These are phyloP conservation scores for Collariella sp. DNA, from an alignment of 495 filamentous ascomycete genomes.

Conservation along the genomic window DNA sequence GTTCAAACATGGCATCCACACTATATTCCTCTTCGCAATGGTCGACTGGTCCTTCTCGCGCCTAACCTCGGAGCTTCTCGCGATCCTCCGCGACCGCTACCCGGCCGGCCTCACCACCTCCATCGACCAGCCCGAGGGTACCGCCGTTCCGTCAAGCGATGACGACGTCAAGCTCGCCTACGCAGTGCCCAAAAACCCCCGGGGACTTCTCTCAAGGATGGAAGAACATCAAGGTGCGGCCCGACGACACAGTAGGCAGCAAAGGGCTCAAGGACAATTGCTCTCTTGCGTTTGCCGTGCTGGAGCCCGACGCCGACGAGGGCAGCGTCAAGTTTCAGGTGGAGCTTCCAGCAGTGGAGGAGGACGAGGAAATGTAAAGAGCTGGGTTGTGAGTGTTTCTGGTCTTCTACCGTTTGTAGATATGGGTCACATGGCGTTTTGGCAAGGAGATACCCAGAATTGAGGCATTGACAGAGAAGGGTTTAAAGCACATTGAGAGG, in stretches of 20 bases:
- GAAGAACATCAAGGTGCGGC: slow-evolving; percentile 29
- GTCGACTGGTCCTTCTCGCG: slow-evolving; percentile 50
- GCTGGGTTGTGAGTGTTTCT: too few species aligned
- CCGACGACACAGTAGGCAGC: slow-evolving; percentile 31
- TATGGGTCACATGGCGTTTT: not conserved
- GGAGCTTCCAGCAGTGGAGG: slow-evolving; percentile 52
- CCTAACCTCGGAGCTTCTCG: slow-evolving; percentile 56
- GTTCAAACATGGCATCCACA: slow-evolving; percentile 72
- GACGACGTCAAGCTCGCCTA: slow-evolving; percentile 35
- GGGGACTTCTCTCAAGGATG: slow-evolving; percentile 31
- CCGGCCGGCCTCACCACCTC: slow-evolving; percentile 36
- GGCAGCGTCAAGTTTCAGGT: slow-evolving; percentile 58
- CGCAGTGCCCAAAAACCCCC: slow-evolving; percentile 26
- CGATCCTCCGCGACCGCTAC: slow-evolving; percentile 41
- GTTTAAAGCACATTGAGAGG: too few species aligned
- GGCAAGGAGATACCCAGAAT: slow-evolving; percentile 1
- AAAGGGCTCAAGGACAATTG: slow-evolving; percentile 45
- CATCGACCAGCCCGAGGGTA: slow-evolving; percentile 12
- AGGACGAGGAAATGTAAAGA: slow-evolving; percentile 25
- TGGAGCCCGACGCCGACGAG: slow-evolving; percentile 36
- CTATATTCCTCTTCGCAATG: slow-evolving; percentile 62
- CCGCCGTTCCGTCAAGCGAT: slow-evolving; percentile 28
- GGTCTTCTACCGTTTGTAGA: too few species aligned
- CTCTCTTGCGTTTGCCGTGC: slow-evolving; percentile 64
- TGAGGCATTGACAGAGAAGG: not conserved